phyloP scores from a whole-genome alignment of 2,329 filamentous ascomycete species.

The Colletotrichum endophyticum region DNA sequence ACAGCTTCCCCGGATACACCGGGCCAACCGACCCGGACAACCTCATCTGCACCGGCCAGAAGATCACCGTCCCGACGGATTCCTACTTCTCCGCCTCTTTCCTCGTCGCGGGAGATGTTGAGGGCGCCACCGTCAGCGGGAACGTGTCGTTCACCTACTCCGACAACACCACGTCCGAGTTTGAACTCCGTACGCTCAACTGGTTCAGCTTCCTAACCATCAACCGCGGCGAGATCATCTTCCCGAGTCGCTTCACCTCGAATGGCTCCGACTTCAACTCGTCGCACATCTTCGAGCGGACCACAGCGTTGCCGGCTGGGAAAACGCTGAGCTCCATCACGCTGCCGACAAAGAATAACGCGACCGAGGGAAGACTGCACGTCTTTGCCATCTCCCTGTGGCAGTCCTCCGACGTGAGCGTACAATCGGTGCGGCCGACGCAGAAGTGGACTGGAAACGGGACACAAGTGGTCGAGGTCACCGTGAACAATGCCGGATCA shows the following conservation, averaged over 20 bases:
- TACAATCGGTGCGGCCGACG: conserved; percentile 46
- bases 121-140: conserved; percentile 40
- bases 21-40: conserved; percentile 42
- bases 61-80: conserved; percentile 33
- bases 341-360: conserved; percentile 41
- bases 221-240: conserved; percentile 49
- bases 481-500: conserved; percentile 39
- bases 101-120: conserved; percentile 45
- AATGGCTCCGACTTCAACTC: conserved; percentile 46
- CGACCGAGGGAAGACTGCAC: conserved; percentile 41
- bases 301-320: conserved; percentile 37
- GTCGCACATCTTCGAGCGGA: conserved; percentile 50
- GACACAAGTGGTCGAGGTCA: conserved; percentile 45
- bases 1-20: conserved; percentile 46
- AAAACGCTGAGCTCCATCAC: conserved; percentile 43
- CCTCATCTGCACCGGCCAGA: conserved; percentile 45
- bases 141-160: conserved; percentile 47
- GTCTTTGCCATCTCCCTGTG: conserved; percentile 46
- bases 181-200: conserved; percentile 47
- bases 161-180: conserved; percentile 41
- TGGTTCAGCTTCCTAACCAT: conserved; percentile 50
- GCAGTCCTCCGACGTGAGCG: conserved; percentile 25
- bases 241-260: conserved; percentile 43
- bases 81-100: conserved; percentile 47
- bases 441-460: conserved; percentile 42